A percentile compares a stretch with the other conserved stretches of the same genome.
Evolutionary conservation across 129 eudicot species (phyloP).

Genomic region (Flaveria bidentis): DNA sequence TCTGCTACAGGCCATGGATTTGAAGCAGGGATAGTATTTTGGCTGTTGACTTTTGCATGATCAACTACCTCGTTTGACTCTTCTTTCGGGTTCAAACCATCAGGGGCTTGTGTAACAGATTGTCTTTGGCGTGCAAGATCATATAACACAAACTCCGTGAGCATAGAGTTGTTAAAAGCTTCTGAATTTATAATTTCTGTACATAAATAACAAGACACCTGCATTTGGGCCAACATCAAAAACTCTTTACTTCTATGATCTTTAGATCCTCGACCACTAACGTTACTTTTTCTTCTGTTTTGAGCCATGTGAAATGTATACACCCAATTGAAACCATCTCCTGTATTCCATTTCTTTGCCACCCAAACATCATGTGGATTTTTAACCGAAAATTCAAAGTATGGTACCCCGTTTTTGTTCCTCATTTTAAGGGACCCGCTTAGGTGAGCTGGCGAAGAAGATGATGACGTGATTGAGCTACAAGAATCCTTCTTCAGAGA

Average conservation of each 20-base stretch:
- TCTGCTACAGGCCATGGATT: slow-evolving; percentile 48
- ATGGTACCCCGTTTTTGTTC: slow-evolving; percentile 59
- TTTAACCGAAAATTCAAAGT: slow-evolving; percentile 66
- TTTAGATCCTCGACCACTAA: slow-evolving; percentile 59
- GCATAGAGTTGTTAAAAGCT: slow-evolving; percentile 57
- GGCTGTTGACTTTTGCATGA: slow-evolving; percentile 39
- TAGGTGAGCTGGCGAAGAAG: slow-evolving; percentile 76
- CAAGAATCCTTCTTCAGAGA: slow-evolving; percentile 41
- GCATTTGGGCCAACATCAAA: slow-evolving; percentile 80
- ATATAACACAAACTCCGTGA: slow-evolving; percentile 74
- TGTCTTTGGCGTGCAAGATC: slow-evolving; percentile 63
- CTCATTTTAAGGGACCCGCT: slow-evolving; percentile 67
- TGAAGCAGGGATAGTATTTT: slow-evolving; percentile 17
- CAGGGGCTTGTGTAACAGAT: slow-evolving; percentile 28
- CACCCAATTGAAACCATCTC: slow-evolving; percentile 62
- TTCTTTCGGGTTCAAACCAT: slow-evolving; percentile 19
- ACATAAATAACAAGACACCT: slow-evolving; percentile 72
- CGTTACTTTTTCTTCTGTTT: slow-evolving; percentile 59
- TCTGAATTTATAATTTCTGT: slow-evolving; percentile 57
- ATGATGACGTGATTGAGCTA: slow-evolving; percentile 15
- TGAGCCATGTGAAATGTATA: slow-evolving; percentile 80
- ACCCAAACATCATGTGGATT: slow-evolving; percentile 61
- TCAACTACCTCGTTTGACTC: slow-evolving; percentile 39
- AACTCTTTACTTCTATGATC: slow-evolving; percentile 55
- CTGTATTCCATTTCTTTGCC: slow-evolving; percentile 73